Percentiles rank a stretch among this genome's conserved stretches.
Conservation (phyloP, 1,139 yeast species). For the Lizanozyma gosingica region DNA sequence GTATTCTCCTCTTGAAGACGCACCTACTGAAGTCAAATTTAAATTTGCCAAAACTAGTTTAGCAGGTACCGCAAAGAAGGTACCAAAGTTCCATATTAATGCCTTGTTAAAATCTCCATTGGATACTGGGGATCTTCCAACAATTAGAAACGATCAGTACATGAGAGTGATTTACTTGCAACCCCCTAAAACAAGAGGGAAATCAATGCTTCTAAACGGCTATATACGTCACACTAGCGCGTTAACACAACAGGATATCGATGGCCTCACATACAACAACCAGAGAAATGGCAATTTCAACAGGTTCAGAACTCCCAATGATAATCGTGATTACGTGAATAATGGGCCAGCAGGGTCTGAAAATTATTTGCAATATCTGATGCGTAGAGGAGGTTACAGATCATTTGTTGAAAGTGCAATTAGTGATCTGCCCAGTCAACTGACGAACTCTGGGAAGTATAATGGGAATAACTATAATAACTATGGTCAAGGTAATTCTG, state of each 20-base stretch:
- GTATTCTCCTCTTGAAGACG: slow-evolving; percentile 12
- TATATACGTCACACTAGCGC: slow-evolving; percentile 55
- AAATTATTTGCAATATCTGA: slow-evolving; percentile 21
- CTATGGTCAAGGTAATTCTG: slow-evolving; percentile 6
- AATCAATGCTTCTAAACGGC: slow-evolving; percentile 82
- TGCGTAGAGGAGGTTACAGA: slow-evolving; percentile 37
- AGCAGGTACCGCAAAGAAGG: slow-evolving; percentile 52
- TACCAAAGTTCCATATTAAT: slow-evolving; percentile 38
- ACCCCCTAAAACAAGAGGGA: slow-evolving; percentile 43
- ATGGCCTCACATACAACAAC: slow-evolving; percentile 41
- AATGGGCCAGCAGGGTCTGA: slow-evolving; percentile 34
- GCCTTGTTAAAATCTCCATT: slow-evolving; percentile 52
- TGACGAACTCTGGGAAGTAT: slow-evolving; percentile 3
- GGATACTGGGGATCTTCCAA: slow-evolving; percentile 44
- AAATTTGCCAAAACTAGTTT: slow-evolving; percentile 46
- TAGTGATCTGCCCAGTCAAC: too few species aligned
- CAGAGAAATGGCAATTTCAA: slow-evolving; percentile 19
- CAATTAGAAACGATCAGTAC: slow-evolving; percentile 47
- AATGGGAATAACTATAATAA: slow-evolving; percentile 3
- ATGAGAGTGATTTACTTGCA: slow-evolving; percentile 57
- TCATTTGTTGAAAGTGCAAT: slow-evolving; percentile 15
- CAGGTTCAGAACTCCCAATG: slow-evolving; percentile 25
- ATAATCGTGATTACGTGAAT: slow-evolving; percentile 31
- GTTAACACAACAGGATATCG: slow-evolving; percentile 61
- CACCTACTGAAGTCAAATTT: slow-evolving; percentile 26